Percentiles rank a stretch among this genome's conserved stretches.
These are phyloP conservation scores for Carex parvula DNA, from an alignment of 176 grass and related monocot genomes.

Conservation along the genomic window DNA sequence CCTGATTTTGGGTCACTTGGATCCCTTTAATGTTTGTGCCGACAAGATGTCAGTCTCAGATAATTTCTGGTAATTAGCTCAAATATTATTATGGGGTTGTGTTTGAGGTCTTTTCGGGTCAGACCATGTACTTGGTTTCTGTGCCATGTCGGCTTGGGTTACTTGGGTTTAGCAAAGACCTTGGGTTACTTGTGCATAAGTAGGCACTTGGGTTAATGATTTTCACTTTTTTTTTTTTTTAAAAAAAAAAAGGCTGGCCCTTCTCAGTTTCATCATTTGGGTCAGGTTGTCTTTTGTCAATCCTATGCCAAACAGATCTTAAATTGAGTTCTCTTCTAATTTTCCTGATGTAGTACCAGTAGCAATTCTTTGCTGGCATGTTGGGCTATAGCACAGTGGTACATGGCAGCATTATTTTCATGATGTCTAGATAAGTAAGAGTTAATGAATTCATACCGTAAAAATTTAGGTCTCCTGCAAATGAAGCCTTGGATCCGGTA, in stretches of 20 bases:
- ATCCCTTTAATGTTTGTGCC: neutral
- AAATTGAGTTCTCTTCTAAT: neutral
- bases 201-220: neutral
- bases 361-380: slow-evolving; percentile 7
- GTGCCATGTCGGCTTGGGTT: neutral
- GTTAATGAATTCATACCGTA: slow-evolving; percentile 48
- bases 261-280: neutral
- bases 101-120: neutral
- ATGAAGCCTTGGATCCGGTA: slow-evolving; percentile 82
- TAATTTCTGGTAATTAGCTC: neutral
- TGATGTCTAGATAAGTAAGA: neutral
- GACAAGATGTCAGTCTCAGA: no score
- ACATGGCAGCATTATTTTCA: neutral
- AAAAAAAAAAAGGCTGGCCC: neutral
- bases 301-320: neutral
- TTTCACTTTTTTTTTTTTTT: no score
- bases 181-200: neutral
- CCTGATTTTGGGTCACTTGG: no score
- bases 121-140: neutral
- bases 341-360: neutral
- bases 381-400: neutral
- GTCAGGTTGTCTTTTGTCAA: neutral
- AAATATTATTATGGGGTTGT: neutral
- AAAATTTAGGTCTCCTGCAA: slow-evolving; percentile 95
- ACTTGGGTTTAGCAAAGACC: neutral